Base-by-base conservation (phyloP, 371 early-diverging fungal genomes). In the Actinomucor elegans region DNA sequence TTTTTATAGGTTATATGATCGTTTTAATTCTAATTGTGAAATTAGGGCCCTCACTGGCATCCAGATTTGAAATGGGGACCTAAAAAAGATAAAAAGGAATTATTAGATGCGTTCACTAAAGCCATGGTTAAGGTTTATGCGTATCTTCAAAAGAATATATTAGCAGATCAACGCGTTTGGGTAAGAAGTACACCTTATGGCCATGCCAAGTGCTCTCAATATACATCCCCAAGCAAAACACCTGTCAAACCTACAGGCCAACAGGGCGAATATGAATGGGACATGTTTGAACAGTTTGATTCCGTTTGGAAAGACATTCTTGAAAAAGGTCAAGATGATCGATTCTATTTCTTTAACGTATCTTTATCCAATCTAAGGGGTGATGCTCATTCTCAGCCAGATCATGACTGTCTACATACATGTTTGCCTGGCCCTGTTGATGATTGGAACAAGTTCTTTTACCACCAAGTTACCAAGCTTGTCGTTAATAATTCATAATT, bases 31-130 rank as follows among this genome's bases (percentile, higher is more conserved):
- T n/a, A n/a, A n/a, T n/a, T n/a, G 9, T 23, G 20, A 29, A 20
- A 11, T 29, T 21, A 72, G 68, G 73, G 69, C 0, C 64, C 75
- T 24, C 75, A 74, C 34, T 74, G 75, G 75, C 75, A 71, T 51
- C 59, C 64, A 11, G 57, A 70, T 33, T n/a, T 61, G 14, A 50
- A 59, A 18, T 74, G 65, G 61, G 75, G 75, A 5, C 66, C 65
- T 17, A 37, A 49, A 23, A 54, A 45, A n/a, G 48, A 59, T 7
- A 52, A 59, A 5, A 57, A 63, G 14, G 75, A 74, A 33, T 48
- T 74, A 11, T 52, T 70, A 33, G 43, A 44, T 17, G 71, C 61
- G 6, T 74, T 57, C 17, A 40, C 34, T 26, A 41, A 31, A 14
- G 66, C 64, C 8, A 70, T 74, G 62, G 38, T 38, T 14, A 37